Evolutionary conservation across 345 rosid species (phyloP), one percentile per base, ranked within the genome.

Genomic region (Dimocarpus longan): DNA sequence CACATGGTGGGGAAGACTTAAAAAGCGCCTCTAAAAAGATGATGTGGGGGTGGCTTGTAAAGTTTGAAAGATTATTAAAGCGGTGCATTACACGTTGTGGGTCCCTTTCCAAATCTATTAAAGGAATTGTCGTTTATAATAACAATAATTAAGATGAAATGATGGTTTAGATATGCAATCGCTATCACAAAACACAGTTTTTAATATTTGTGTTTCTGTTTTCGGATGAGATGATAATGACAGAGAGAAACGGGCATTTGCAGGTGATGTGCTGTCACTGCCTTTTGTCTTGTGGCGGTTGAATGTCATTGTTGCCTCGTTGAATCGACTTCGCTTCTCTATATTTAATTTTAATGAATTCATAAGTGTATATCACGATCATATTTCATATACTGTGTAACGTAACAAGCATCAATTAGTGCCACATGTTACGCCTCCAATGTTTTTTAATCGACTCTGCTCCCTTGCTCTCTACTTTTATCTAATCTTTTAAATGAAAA

Each of bases 81-180:
- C 8, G 22, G 60, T 42, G 77, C 59, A 42, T 22, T 39, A 22
- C 68, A 74, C 22, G 77, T 74, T 43, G 69, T 74, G 77, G 77
- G 69, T 11, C 43, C 44, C 44, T 67, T 39, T 8, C 1, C 21
- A 57, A 57, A 57, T 18, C 63, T 57, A n/a, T n/a, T 8, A 57
- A 57, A 18, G 24, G 63, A 18, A 57, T 57, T 57, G 9, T n/a
- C 1, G 63, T 57, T 48, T 48, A 48, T 9, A 1, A 46, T 26
- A 26, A 26, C 28, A 26, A 26, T 26, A 26, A 26, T 26, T 26
- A 26, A 26, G 28, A 26, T 26, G 63, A 57, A 57, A 8, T 57
- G 63, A 57, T 57, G 8, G 63, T 19, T 57, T 57, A n/a, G 63
- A 57, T n/a, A n/a, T 7, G 26, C 22, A 57, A 19, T 19, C 24